These are phyloP conservation scores for Hippophae gyantsensis DNA, from an alignment of 306 rosid species.

Conservation along the genomic window DNA sequence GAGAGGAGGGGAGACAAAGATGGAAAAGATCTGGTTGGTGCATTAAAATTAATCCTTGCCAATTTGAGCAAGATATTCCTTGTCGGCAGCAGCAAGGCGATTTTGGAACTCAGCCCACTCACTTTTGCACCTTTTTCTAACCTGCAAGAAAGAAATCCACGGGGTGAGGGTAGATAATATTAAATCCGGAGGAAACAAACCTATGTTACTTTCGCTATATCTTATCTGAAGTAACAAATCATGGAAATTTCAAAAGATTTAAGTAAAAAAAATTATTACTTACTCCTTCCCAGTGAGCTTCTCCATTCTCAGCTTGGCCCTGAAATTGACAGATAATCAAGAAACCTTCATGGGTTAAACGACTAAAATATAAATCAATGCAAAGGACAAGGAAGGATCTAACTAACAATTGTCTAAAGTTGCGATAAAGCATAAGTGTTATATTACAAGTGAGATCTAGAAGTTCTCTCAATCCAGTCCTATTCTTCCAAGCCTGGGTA, in stretches of 20 bases:
- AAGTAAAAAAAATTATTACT: slow-evolving; percentile 8
- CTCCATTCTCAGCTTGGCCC: slow-evolving; percentile 60
- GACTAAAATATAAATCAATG: not conserved
- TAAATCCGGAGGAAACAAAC: not conserved
- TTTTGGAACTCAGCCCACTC: slow-evolving; percentile 89
- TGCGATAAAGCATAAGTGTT: too few relatives aligned
- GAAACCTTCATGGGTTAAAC: not conserved
- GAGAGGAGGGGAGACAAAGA: not conserved
- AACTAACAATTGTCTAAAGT: too few relatives aligned
- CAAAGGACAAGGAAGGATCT: not conserved
- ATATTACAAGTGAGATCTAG: too few relatives aligned
- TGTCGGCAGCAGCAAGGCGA: slow-evolving; percentile 68
- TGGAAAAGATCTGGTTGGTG: not conserved
- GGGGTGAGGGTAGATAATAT: not conserved
- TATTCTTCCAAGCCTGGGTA: too few relatives aligned
- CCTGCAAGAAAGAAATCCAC: slow-evolving; percentile 35
- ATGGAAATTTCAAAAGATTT: not conserved
- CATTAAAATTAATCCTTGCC: slow-evolving; percentile 23
- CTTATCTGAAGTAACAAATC: not conserved
- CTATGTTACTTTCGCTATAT: not conserved
- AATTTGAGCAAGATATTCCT: slow-evolving; percentile 29
- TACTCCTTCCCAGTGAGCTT: slow-evolving; percentile 70
- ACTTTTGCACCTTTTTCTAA: slow-evolving; percentile 68
- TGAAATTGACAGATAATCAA: slow-evolving; percentile 25
- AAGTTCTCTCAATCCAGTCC: too few relatives aligned